phyloP scores from a whole-genome alignment of 2,329 filamentous ascomycete genomes.

The Pseudogymnoascus sp. region DNA sequence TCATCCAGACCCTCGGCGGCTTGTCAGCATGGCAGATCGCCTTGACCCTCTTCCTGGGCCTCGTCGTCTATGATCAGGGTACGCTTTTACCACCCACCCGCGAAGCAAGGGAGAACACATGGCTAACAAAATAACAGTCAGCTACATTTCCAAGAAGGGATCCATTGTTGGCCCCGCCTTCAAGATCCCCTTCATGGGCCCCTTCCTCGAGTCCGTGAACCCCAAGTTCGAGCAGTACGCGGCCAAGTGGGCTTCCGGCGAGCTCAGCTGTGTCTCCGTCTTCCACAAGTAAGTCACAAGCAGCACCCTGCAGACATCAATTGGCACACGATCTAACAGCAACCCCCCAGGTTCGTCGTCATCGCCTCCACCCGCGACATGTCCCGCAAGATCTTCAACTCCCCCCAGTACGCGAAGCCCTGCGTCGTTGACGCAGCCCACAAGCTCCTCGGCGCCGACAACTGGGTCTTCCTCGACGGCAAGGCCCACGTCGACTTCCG shows the following conservation, averaged over 20 bases:
- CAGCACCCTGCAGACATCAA: not conserved
- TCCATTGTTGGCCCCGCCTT: slow-evolving; percentile 66
- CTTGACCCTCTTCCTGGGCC: slow-evolving; percentile 62
- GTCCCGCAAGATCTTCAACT: slow-evolving; percentile 95
- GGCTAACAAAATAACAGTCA: slow-evolving; percentile 45
- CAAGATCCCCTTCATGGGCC: slow-evolving; percentile 87
- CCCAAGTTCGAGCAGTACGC: slow-evolving; percentile 89
- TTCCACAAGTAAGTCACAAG: slow-evolving; percentile 80
- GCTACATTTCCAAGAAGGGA: slow-evolving; percentile 69
- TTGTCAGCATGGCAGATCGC: slow-evolving; percentile 60
- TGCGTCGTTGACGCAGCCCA: slow-evolving; percentile 92
- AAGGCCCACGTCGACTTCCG: slow-evolving; percentile 94
- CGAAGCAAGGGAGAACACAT: slow-evolving; percentile 11
- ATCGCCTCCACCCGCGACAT: slow-evolving; percentile 93
- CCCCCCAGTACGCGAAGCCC: slow-evolving; percentile 83
- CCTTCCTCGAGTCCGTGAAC: slow-evolving; percentile 85
- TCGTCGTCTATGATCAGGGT: slow-evolving; percentile 88
- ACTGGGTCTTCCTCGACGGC: slow-evolving; percentile 97
- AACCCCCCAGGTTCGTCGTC: slow-evolving; percentile 73
- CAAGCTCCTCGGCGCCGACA: slow-evolving; percentile 84
- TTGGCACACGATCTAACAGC: not conserved
- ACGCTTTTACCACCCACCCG: slow-evolving; percentile 36
- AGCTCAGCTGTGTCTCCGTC: slow-evolving; percentile 92
- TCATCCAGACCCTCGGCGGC: slow-evolving; percentile 29
- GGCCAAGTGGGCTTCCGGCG: slow-evolving; percentile 85